Base-by-base conservation (phyloP, 768 basidiomycete species). In the Jaapia argillacea region DNA sequence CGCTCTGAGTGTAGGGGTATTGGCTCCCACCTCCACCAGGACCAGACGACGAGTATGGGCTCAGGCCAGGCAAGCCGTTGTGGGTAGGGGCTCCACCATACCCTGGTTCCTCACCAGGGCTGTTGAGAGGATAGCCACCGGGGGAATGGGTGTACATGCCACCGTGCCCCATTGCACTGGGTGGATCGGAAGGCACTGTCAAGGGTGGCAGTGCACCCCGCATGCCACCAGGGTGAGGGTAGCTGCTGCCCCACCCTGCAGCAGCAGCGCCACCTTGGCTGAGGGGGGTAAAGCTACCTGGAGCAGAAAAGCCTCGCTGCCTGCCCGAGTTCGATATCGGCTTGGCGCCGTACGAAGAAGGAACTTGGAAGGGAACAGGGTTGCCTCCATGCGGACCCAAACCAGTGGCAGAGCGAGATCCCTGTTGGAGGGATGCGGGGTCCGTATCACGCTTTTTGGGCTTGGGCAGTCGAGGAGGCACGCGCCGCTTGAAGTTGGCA, bases 401-500 rank as follows among this genome's bases (percentile, higher is more conserved):
- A 27, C 77, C 79, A 45, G 81, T 74, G 5, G 84, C 78, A n/a
- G 84, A 79, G 48, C 86, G 77, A 0, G 85, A 81, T 6, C 83
- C 37, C 37, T 10, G 82, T 7, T 82, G 80, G 16, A 85, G 78
- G 13, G 72, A 59, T n/a, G 77, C 71, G n/a, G 75, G 80, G 48
- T 81, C 77, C 2, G 70, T 59, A 48, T 89, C 83, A 50, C 85
- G 82, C 60, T 90, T 91, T 52, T 85, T 68, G 7, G 85, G 84
- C 55, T 91, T 90, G 26, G 88, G 88, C 10, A 89, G 76, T 56
- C 91, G 89, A 24, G 91, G 91, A 14, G 90, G 91, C 4, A 96
- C 91, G 53, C 91, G 85, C 48, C 91, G 86, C 65, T 94, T 94
- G 70, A 93, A 94, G 62, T 88, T 89, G 44, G 90, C 82, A 42